Evolutionary conservation across 75 land plant genomes (phyloP).

Genomic region (Cunninghamia lanceolata): DNA sequence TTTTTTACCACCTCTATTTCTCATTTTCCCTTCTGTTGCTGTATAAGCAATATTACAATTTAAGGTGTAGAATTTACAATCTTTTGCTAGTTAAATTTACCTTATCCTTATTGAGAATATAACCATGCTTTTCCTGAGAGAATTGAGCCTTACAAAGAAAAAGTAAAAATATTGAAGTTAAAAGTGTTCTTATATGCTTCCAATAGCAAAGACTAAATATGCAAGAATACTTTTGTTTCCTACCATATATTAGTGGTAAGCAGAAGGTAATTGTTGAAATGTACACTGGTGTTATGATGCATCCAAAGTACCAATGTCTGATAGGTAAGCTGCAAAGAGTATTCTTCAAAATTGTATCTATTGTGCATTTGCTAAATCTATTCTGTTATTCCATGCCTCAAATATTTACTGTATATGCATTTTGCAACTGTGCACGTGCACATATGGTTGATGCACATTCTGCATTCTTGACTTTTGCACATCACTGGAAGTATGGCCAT

Average conservation of each 20-base stretch:
- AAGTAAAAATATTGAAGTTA: neutral
- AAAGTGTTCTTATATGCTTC: neutral
- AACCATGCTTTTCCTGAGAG: neutral
- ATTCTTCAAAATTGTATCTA: neutral
- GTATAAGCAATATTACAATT: neutral
- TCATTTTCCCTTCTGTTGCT: neutral
- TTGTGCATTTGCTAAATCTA: neutral
- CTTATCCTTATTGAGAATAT: neutral
- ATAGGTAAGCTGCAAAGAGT: neutral
- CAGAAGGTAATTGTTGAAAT: neutral
- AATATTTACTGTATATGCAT: neutral
- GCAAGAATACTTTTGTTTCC: neutral
- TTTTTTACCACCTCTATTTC: neutral
- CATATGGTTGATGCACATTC: neutral
- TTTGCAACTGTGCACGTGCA: neutral
- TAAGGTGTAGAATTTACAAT: neutral
- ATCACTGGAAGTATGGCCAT: neutral
- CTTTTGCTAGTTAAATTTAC: neutral
- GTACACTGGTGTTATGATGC: neutral
- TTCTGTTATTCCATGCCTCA: neutral
- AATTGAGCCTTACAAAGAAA: neutral
- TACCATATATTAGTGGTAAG: neutral
- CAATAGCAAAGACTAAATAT: neutral
- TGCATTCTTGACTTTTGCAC: neutral
- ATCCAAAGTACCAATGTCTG: neutral